These are phyloP conservation scores for Amphicarpaea edgeworthii DNA, from an alignment of 306 rosid species.

Conservation along the genomic window DNA sequence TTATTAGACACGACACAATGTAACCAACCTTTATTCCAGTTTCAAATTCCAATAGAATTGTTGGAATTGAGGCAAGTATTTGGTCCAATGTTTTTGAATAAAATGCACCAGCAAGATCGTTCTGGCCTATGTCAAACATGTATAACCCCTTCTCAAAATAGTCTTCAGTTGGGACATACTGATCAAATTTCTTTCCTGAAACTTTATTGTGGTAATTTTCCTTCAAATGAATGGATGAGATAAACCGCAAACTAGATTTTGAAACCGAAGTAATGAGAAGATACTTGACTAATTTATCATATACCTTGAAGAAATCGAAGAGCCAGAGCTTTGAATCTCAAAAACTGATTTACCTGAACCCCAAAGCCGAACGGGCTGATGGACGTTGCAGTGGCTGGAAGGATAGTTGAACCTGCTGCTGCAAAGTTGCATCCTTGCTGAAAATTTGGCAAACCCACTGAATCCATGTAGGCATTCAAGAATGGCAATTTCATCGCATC, in stretches of 20 bases:
- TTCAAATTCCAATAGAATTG: slow-evolving; percentile 68
- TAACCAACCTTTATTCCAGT: slow-evolving; percentile 69
- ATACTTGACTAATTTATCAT: slow-evolving; percentile 3
- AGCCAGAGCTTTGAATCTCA: slow-evolving; percentile 67
- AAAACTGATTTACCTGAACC: slow-evolving; percentile 71
- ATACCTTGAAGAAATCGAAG: slow-evolving; percentile 69
- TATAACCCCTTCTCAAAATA: slow-evolving; percentile 67
- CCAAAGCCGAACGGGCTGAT: slow-evolving; percentile 71
- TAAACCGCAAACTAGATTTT: not conserved
- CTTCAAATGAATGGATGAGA: not conserved
- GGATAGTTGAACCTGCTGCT: slow-evolving; percentile 73
- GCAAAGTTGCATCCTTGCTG: slow-evolving; percentile 75
- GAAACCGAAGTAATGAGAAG: not conserved
- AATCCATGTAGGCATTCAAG: slow-evolving; percentile 73
- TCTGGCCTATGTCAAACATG: slow-evolving; percentile 89
- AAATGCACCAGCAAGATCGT: slow-evolving; percentile 81
- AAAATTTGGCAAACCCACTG: slow-evolving; percentile 71
- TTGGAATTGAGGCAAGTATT: slow-evolving; percentile 67
- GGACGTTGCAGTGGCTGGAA: slow-evolving; percentile 71
- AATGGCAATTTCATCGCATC: slow-evolving; percentile 74
- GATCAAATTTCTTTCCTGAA: slow-evolving; percentile 55
- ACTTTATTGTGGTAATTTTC: not conserved
- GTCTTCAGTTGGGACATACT: slow-evolving; percentile 66
- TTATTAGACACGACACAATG: not conserved
- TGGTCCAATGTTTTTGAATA: slow-evolving; percentile 71